A percentile compares a stretch with the other conserved stretches of the same genome.
These are phyloP conservation scores for Pelargonium myrrhifolium DNA, from an alignment of 441 rosid species.

Conservation along the genomic window DNA sequence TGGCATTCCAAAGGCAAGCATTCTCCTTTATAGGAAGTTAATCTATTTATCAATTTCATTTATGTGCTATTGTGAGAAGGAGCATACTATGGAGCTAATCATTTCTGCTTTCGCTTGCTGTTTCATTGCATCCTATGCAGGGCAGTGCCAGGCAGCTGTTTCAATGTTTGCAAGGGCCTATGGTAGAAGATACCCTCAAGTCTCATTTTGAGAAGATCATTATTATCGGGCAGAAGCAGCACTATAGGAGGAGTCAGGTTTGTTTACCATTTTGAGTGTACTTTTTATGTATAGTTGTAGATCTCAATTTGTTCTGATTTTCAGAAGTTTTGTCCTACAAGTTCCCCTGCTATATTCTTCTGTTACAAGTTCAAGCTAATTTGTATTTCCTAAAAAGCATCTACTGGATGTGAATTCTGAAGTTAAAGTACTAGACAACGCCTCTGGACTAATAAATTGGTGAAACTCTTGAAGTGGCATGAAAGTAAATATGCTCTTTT, in stretches of 20 bases:
- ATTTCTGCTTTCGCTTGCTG: slow-evolving; percentile 16
- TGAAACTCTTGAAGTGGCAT: background rate
- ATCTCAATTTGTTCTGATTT: background rate
- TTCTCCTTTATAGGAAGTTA: background rate
- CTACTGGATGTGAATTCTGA: too few relatives aligned
- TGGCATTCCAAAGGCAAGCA: slow-evolving; percentile 93
- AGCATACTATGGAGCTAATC: slow-evolving; percentile 25
- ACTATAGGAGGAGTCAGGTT: slow-evolving; percentile 65
- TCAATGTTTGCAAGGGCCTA: slow-evolving; percentile 95
- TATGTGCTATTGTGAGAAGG: slow-evolving; percentile 12
- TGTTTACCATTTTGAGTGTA: slow-evolving; percentile 13
- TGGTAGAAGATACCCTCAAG: slow-evolving; percentile 91
- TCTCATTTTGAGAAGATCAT: slow-evolving; percentile 96
- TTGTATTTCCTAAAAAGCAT: too few relatives aligned
- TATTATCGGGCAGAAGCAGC: slow-evolving; percentile 70
- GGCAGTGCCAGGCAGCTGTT: slow-evolving; percentile 99
- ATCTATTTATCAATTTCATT: slow-evolving; percentile 4
- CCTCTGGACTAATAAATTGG: background rate
- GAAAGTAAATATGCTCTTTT: background rate
- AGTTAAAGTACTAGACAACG: too few relatives aligned
- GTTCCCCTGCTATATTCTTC: too few relatives aligned
- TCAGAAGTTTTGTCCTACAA: background rate
- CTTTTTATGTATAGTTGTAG: background rate
- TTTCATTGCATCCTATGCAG: slow-evolving; percentile 42
- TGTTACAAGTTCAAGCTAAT: too few relatives aligned